Base-by-base conservation (phyloP, 2,329 filamentous ascomycete genomes). In the Exophiala aquamarina region DNA sequence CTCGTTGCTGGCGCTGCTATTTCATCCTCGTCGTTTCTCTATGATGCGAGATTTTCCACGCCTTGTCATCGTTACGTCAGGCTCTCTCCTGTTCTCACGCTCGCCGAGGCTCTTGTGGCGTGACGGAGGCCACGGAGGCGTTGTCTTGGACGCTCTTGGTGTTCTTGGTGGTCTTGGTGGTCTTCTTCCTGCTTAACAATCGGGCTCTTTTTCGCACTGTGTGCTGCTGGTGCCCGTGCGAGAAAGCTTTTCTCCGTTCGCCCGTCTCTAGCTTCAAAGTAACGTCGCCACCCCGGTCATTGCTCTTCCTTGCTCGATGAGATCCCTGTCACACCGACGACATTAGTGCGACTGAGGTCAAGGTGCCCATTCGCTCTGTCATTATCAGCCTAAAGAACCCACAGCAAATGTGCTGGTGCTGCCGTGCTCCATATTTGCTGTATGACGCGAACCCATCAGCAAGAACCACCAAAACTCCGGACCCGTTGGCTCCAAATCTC, bases 201-300 rank as follows among this genome's bases (percentile, higher is more conserved):
- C 32, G 33, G 26, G 31, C 20, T 34, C 14, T 33, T n/a, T 28
- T 21, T 42, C n/a, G 39, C n/a, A 36, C 29, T 38, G 29, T n/a
- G 18, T 37, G 23, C 11, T n/a, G 10, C 17, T 3, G 23, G n/a
- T n/a, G 10, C 17, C 5, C 36, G 41, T 23, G 15, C 32, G 32
- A 15, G 23, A 39, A 38, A 36, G 38, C 38, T 36, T 33, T 39
- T 49, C 28, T 44, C 47, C 47, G 41, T 20, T 44, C 47, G 47
- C 32, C 41, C 41, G 41, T 19, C 31, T 8, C n/a, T 21, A 19
- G 35, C 15, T 9, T n/a, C 18, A 19, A 37, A 18, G 35, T 17
- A 34, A 18, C 6, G 6, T 34, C 17, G 18, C 15, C 21, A 48
- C 33, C 47, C 47, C 38, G 26, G 47, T 45, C 47, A 34, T 41